Percentiles rank a stretch among this genome's conserved stretches.
Conservation (phyloP, 2,329 filamentous ascomycete species). For the Lasiodiplodia hormozganensis region DNA sequence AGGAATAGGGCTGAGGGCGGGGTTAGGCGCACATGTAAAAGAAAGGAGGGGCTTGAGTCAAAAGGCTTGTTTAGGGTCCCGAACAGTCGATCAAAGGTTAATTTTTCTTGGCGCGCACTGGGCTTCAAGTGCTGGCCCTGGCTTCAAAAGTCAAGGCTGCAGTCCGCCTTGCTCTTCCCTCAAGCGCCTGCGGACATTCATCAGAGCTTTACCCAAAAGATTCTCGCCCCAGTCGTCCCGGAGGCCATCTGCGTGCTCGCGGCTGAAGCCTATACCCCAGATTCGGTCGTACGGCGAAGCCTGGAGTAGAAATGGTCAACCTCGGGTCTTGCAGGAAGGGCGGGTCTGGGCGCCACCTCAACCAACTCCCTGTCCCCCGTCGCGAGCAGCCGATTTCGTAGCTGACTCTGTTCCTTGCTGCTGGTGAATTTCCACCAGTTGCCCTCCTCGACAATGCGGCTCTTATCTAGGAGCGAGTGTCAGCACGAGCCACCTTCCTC, state of each 20-base stretch:
- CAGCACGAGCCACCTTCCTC: background rate
- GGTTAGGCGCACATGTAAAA: background rate
- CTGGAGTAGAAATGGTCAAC: constrained; percentile 33
- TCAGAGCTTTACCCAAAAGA: constrained; percentile 67
- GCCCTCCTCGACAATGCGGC: constrained; percentile 62
- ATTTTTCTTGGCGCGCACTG: background rate
- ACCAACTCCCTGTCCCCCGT: constrained; percentile 68
- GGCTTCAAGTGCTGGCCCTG: background rate
- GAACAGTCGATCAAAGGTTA: background rate
- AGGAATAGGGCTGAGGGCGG: background rate
- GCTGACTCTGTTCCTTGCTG: constrained; percentile 48
- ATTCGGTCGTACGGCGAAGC: constrained; percentile 57
- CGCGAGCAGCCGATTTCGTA: constrained; percentile 59
- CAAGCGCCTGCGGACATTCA: constrained; percentile 63
- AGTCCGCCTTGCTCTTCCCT: constrained; percentile 32
- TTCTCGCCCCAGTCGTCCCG: constrained; percentile 68
- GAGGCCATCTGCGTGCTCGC: constrained; percentile 56
- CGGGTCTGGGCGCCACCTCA: constrained; percentile 57
- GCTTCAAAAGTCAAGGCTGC: background rate
- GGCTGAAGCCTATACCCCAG: constrained; percentile 70
- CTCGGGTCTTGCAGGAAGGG: background rate
- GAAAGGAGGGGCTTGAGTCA: background rate
- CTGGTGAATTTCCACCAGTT: constrained; percentile 64
- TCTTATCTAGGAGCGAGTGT: constrained; percentile 5
- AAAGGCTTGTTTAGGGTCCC: background rate